A percentile compares a stretch with the other conserved stretches of the same genome.
These are phyloP conservation scores for Rhizopogon vinicolor DNA, from an alignment of 768 basidiomycete genomes.

Conservation along the genomic window DNA sequence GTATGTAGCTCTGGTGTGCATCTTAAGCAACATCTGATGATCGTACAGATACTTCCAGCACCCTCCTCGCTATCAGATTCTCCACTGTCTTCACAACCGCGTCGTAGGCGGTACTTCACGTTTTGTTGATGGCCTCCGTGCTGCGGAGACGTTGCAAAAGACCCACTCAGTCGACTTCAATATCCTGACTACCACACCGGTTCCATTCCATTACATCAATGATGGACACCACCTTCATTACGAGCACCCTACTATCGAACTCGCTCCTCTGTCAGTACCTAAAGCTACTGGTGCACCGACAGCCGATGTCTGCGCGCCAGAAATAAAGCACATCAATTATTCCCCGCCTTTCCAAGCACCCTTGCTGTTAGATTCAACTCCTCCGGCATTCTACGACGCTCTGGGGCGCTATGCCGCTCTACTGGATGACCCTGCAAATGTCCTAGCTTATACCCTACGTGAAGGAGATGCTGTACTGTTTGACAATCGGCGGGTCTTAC, in stretches of 20 bases:
- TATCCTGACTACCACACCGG: slow-evolving; percentile 53
- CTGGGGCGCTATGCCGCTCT: slow-evolving; percentile 55
- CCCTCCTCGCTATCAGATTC: slow-evolving; percentile 88
- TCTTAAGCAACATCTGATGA: slow-evolving; percentile 4
- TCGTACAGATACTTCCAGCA: slow-evolving; percentile 75
- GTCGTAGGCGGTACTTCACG: slow-evolving; percentile 81
- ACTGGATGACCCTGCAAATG: slow-evolving; percentile 46
- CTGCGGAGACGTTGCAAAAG: slow-evolving; percentile 49
- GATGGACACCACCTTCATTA: slow-evolving; percentile 79
- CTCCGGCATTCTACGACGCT: slow-evolving; percentile 55
- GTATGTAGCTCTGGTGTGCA: slow-evolving; percentile 42
- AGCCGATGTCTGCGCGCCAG: slow-evolving; percentile 5
- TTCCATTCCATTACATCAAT: slow-evolving; percentile 91
- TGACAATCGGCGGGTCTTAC: slow-evolving; percentile 87
- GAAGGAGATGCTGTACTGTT: slow-evolving; percentile 90
- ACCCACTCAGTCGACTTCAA: slow-evolving; percentile 49
- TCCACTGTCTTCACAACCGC: slow-evolving; percentile 86
- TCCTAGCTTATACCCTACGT: slow-evolving; percentile 59
- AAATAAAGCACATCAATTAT: slow-evolving; percentile 77
- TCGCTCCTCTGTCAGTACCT: slow-evolving; percentile 24
- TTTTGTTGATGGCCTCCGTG: slow-evolving; percentile 78
- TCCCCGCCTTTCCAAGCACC: slow-evolving; percentile 95
- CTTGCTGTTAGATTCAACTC: slow-evolving; percentile 46
- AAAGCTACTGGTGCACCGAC: slow-evolving; percentile 5
- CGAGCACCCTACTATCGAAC: slow-evolving; percentile 72